Evolutionary conservation across 2,329 filamentous ascomycete species (phyloP).

Genomic region (Sporothrix curviconia): DNA sequence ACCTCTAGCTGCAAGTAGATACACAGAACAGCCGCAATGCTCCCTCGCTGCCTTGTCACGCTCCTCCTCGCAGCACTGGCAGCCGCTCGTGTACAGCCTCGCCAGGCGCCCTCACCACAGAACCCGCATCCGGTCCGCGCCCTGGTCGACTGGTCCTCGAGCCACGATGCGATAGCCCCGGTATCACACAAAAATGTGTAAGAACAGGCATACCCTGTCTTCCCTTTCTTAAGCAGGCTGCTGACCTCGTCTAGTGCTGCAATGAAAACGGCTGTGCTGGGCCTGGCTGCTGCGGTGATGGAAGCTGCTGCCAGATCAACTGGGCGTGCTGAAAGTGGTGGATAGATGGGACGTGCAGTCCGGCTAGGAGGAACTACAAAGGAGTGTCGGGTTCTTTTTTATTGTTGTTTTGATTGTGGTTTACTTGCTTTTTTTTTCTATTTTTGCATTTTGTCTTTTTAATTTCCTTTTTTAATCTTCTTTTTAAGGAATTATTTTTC

Average conservation of each 20-base stretch:
- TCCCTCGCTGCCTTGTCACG: not conserved
- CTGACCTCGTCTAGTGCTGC: slow-evolving; percentile 7
- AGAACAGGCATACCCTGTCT: too few species aligned
- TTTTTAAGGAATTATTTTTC: too few species aligned
- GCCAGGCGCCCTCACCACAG: not conserved
- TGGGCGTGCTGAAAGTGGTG: not conserved
- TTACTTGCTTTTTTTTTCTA: too few species aligned
- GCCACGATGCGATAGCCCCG: not conserved
- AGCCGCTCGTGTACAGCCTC: not conserved
- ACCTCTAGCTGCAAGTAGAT: too few species aligned
- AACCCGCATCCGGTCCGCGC: not conserved
- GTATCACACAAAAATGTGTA: not conserved
- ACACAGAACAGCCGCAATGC: too few species aligned
- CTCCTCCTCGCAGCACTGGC: not conserved
- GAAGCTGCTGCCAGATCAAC: not conserved
- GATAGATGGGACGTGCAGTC: too few species aligned
- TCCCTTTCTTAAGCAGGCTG: too few species aligned
- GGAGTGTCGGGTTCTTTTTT: too few species aligned
- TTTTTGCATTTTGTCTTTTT: too few species aligned
- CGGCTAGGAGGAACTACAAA: too few species aligned
- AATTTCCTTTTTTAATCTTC: too few species aligned
- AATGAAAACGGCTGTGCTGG: slow-evolving; percentile 3
- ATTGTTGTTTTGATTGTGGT: too few species aligned
- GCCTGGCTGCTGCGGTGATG: slow-evolving; percentile 1
- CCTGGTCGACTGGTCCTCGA: not conserved